These are phyloP conservation scores for Hygrophorus russula DNA, from an alignment of 768 basidiomycete species.

Conservation along the genomic window DNA sequence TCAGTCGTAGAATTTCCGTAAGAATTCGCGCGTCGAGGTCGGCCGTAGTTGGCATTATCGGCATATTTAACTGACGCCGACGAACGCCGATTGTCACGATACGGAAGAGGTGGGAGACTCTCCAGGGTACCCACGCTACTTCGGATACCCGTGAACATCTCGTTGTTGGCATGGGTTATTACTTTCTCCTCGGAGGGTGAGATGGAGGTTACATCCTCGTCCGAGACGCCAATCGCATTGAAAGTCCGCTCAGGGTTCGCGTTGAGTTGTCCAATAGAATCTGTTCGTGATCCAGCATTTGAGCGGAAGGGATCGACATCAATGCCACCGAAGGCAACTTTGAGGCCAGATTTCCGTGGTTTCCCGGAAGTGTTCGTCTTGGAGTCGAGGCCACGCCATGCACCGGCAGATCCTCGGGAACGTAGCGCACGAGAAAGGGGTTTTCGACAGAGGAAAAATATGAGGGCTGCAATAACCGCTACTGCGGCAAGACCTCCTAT, in stretches of 20 bases:
- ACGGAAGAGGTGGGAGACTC: conserved; percentile 5
- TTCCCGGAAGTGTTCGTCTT: conserved; percentile 8
- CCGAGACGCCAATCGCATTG: no score
- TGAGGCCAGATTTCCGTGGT: conserved; percentile 10
- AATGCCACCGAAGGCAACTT: no score
- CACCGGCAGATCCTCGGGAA: conserved; percentile 5
- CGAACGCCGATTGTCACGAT: no score
- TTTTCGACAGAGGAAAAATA: conserved; percentile 20
- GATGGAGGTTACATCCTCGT: no score
- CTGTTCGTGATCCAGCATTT: not conserved
- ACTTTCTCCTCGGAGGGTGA: no score
- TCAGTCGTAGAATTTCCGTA: not conserved
- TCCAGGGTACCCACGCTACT: no score
- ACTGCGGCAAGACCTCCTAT: conserved; percentile 24
- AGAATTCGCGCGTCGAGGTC: not conserved
- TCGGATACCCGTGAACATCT: no score
- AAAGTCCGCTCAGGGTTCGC: no score
- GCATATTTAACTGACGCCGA: no score
- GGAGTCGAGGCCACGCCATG: conserved; percentile 25
- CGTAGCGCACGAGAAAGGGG: conserved; percentile 9
- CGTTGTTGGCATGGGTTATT: no score
- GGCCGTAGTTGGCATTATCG: not conserved
- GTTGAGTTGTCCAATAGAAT: no score
- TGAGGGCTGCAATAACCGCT: conserved; percentile 16
- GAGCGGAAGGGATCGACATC: no score